These are phyloP conservation scores for Phylloporus sp. DNA, from an alignment of 768 basidiomycete species.

Conservation along the genomic window DNA sequence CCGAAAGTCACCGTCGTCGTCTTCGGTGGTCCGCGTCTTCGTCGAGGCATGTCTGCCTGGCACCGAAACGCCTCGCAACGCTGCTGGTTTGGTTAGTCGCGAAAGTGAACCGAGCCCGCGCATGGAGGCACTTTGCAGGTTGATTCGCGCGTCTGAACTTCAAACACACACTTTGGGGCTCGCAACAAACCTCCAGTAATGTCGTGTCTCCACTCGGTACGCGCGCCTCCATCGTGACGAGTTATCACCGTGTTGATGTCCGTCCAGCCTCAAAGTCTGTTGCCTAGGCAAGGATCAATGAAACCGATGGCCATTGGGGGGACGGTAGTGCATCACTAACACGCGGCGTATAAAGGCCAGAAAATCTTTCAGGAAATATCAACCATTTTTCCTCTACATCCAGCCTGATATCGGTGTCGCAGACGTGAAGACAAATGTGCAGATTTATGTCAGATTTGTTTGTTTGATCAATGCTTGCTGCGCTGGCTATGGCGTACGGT, in stretches of 20 bases:
- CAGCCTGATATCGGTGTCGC: slow-evolving; percentile 51
- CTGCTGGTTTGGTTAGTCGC: slow-evolving; percentile 3
- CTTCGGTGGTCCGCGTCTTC: slow-evolving; percentile 7
- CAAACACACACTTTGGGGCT: too few relatives aligned
- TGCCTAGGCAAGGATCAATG: too few relatives aligned
- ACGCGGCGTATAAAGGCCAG: too few relatives aligned
- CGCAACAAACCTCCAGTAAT: too few relatives aligned
- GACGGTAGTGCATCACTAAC: too few relatives aligned
- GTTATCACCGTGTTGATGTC: too few relatives aligned
- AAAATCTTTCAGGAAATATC: too few relatives aligned
- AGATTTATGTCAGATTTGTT: slow-evolving; percentile 44
- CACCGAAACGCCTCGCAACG: background rate
- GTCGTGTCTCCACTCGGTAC: too few relatives aligned
- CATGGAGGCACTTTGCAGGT: slow-evolving; percentile 3
- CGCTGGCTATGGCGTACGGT: slow-evolving; percentile 46
- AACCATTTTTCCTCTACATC: slow-evolving; percentile 51
- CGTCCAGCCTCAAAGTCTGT: too few relatives aligned
- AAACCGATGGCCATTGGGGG: too few relatives aligned
- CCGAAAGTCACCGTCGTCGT: slow-evolving; percentile 42
- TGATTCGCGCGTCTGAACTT: background rate
- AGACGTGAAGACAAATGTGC: slow-evolving; percentile 39
- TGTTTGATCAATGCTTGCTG: slow-evolving; percentile 43
- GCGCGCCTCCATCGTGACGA: too few relatives aligned
- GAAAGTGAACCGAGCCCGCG: background rate
- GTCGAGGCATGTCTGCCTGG: slow-evolving; percentile 17